Conservation (phyloP, 257 asterid genomes). For the Ajuga chamaepitys region DNA sequence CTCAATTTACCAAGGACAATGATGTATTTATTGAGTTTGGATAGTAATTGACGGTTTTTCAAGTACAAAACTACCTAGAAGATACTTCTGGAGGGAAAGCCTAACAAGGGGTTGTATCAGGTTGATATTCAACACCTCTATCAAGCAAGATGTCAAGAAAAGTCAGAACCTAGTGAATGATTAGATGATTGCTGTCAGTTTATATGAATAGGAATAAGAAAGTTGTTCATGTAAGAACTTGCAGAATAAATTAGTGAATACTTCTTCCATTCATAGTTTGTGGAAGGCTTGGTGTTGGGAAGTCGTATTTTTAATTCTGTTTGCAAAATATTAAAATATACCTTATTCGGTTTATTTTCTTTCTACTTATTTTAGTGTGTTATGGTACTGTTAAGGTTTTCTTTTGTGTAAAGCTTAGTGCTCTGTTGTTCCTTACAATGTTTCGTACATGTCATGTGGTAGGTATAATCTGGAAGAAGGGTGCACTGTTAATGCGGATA, state of each 20-base stretch:
- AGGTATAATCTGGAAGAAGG: slow-evolving; percentile 99
- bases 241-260: background rate
- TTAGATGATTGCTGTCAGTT: background rate
- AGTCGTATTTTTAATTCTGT: background rate
- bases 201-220: background rate
- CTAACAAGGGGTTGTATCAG: no score
- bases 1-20: no score
- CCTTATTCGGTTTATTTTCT: background rate
- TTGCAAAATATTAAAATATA: background rate
- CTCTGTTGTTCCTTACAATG: background rate
- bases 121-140: no score
- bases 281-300: background rate
- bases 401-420: background rate
- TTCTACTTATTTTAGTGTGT: background rate
- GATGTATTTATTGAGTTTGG: no score
- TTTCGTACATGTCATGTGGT: slow-evolving; percentile 15
- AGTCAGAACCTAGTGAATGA: background rate
- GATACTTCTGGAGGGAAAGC: no score
- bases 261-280: background rate
- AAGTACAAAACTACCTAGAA: no score
- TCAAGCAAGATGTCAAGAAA: no score
- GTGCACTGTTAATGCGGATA: slow-evolving; percentile 52
- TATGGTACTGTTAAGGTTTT: background rate
- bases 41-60: slow-evolving; percentile 21
- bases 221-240: background rate